phyloP scores from a whole-genome alignment of 2,329 filamentous ascomycete species.

The Intubia oerlemansii region DNA sequence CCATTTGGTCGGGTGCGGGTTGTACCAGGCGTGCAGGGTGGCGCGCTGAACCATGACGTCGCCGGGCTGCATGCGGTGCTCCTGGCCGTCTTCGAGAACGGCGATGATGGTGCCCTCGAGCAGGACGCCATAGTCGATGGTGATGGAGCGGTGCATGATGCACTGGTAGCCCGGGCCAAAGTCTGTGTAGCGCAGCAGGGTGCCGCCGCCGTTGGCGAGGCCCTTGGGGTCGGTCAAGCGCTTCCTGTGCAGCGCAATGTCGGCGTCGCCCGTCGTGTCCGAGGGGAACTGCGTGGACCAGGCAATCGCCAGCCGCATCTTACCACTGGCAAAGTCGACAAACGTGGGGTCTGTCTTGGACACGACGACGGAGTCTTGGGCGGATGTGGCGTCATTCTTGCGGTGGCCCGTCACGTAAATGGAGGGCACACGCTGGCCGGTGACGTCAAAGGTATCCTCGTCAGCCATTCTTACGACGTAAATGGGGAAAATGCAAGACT shows the following conservation, averaged over 20 bases:
- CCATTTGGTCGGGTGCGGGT: conserved; percentile 24
- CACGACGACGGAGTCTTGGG: neutral
- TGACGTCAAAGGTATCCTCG: too few species aligned
- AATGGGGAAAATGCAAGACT: too few species aligned
- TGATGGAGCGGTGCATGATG: conserved; percentile 12
- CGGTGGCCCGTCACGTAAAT: neutral
- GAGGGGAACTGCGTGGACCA: neutral
- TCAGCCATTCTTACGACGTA: too few species aligned
- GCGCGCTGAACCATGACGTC: conserved; percentile 20
- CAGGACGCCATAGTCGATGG: conserved; percentile 10
- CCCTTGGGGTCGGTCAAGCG: neutral
- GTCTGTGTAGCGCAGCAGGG: conserved; percentile 11
- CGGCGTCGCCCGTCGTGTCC: neutral
- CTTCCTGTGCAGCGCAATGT: neutral
- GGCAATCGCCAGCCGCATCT: neutral
- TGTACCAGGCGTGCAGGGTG: conserved; percentile 32
- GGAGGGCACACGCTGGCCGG: too few species aligned
- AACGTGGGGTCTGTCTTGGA: neutral
- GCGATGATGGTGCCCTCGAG: conserved; percentile 7
- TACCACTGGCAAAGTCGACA: neutral
- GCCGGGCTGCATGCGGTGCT: conserved; percentile 5
- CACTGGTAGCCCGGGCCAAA: conserved; percentile 14
- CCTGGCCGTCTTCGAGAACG: conserved; percentile 8
- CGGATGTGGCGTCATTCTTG: neutral
- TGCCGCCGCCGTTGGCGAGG: conserved; percentile 6